Evolutionary conservation across 495 filamentous ascomycete genomes (phyloP).

Genomic region (Aspergillus avenaceus): DNA sequence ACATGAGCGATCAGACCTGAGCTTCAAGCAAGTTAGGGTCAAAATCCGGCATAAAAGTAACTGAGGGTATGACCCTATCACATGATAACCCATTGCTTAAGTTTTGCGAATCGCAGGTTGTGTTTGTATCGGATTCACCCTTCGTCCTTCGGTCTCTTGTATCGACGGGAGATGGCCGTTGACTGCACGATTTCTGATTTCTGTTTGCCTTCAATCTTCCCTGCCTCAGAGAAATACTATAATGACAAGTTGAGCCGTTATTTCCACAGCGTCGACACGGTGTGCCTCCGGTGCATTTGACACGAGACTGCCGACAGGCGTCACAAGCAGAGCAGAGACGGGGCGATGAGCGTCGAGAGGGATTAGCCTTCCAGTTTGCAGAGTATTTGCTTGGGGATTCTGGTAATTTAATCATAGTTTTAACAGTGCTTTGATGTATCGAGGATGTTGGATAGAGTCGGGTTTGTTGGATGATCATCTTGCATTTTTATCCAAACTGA

Average conservation of each 20-base stretch:
- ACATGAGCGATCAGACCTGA: not conserved
- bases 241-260: not conserved
- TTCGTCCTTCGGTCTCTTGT: not conserved
- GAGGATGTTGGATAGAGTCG: too few relatives aligned
- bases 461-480: too few relatives aligned
- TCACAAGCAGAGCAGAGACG: not conserved
- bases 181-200: not conserved
- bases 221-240: not conserved
- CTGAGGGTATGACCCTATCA: not conserved
- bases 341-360: not conserved
- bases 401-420: not conserved
- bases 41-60: not conserved
- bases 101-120: not conserved
- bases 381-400: not conserved
- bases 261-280: not conserved
- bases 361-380: not conserved
- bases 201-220: conserved; percentile 1
- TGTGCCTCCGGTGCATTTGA: not conserved
- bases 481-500: too few relatives aligned
- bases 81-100: not conserved
- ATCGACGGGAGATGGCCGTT: not conserved
- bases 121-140: not conserved
- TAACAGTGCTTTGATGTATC: too few relatives aligned
- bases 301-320: not conserved
- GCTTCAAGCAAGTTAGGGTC: not conserved